Percentiles rank a stretch among this genome's conserved stretches.
These are phyloP conservation scores for Cryphonectria parasitica DNA, from an alignment of 2,329 filamentous ascomycete genomes.

Conservation along the genomic window DNA sequence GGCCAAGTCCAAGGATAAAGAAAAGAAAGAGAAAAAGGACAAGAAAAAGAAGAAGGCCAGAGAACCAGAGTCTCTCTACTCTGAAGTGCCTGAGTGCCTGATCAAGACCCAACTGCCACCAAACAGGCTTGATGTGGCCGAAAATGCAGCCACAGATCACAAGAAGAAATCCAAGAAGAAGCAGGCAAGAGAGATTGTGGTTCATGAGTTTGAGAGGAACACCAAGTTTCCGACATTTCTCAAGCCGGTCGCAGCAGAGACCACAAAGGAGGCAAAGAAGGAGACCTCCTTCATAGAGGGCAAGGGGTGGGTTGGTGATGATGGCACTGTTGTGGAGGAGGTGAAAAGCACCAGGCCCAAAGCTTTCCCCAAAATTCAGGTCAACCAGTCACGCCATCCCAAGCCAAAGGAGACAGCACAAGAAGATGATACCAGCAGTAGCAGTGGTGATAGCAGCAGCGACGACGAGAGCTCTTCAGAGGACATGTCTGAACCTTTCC, in stretches of 20 bases:
- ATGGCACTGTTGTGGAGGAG: conserved; percentile 74
- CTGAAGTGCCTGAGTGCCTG: conserved; percentile 69
- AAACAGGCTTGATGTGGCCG: conserved; percentile 35
- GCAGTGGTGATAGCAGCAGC: conserved; percentile 26
- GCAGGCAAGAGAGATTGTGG: conserved; percentile 63
- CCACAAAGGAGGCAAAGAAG: conserved; percentile 58
- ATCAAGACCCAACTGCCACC: conserved; percentile 77
- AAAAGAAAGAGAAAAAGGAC: conserved; percentile 56
- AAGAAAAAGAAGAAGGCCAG: conserved; percentile 66
- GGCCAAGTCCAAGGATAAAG: conserved; percentile 47
- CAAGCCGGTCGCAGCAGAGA: conserved; percentile 53
- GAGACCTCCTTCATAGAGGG: conserved; percentile 68
- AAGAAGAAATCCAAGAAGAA: conserved; percentile 65
- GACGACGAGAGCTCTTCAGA: conserved; percentile 31
- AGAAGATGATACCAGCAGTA: conserved; percentile 34
- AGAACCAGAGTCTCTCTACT: conserved; percentile 71
- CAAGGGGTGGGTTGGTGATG: conserved; percentile 83
- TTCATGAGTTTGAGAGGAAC: conserved; percentile 91
- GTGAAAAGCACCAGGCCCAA: conserved; percentile 45
- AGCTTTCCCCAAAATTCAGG: conserved; percentile 33
- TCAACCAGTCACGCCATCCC: conserved; percentile 22
- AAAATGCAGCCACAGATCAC: conserved; percentile 45
- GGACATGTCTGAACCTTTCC: conserved; percentile 8
- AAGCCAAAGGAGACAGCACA: conserved; percentile 26
- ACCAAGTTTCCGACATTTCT: conserved; percentile 83